These are phyloP conservation scores for Cydonia oblonga DNA, from an alignment of 331 rosid genomes.

Conservation along the genomic window DNA sequence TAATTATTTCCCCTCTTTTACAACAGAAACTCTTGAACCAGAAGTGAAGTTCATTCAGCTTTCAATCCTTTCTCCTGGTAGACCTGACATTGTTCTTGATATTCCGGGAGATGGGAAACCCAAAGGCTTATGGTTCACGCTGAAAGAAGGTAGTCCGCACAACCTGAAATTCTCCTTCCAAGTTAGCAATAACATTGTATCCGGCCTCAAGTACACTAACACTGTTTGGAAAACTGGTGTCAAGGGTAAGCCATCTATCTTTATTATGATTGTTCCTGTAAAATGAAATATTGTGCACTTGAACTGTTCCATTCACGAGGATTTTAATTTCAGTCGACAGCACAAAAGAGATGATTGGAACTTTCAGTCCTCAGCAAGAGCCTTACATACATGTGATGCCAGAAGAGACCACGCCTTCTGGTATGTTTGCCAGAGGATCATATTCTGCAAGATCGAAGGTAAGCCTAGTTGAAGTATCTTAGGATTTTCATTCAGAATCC, in stretches of 20 bases:
- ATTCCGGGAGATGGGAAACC: slow-evolving; percentile 78
- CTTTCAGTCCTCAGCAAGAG: slow-evolving; percentile 88
- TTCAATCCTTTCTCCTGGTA: slow-evolving; percentile 58
- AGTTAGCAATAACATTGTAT: slow-evolving; percentile 76
- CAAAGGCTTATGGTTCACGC: slow-evolving; percentile 82
- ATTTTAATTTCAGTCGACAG: slow-evolving; percentile 60
- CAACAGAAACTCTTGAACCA: slow-evolving; percentile 72
- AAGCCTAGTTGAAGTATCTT: neutral
- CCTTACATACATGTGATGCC: slow-evolving; percentile 81
- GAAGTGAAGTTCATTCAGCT: slow-evolving; percentile 70
- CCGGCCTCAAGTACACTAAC: slow-evolving; percentile 86
- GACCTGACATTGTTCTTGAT: slow-evolving; percentile 81
- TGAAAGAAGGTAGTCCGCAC: slow-evolving; percentile 82
- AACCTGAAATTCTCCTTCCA: slow-evolving; percentile 58
- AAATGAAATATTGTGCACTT: neutral
- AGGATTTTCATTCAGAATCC: no score
- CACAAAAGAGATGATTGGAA: slow-evolving; percentile 92
- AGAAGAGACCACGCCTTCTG: slow-evolving; percentile 87
- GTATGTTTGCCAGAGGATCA: slow-evolving; percentile 80
- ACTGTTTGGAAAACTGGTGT: slow-evolving; percentile 84
- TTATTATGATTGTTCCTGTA: neutral
- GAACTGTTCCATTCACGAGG: slow-evolving; percentile 1
- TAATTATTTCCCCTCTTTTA: neutral
- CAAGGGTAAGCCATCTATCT: slow-evolving; percentile 39
- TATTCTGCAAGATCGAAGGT: slow-evolving; percentile 85